Evolutionary conservation across 2,329 filamentous ascomycete genomes (phyloP).

Genomic region (Mycocentrospora acerina): DNA sequence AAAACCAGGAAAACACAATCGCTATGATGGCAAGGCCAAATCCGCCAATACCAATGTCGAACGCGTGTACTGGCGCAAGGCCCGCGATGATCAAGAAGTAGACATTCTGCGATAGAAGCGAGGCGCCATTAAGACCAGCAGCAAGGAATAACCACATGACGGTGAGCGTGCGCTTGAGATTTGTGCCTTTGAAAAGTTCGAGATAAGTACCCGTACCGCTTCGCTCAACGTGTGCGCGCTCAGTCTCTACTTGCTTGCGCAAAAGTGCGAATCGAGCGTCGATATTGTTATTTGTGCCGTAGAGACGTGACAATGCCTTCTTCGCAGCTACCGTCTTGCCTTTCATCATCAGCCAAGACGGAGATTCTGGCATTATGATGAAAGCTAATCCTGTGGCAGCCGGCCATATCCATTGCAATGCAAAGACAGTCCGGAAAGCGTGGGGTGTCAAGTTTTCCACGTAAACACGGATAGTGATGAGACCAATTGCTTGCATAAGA

Average conservation of each 20-base stretch:
- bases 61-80: conserved; percentile 5
- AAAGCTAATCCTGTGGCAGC: conserved; percentile 1
- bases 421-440: conserved; percentile 4
- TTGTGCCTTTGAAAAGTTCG: conserved; percentile 5
- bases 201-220: conserved; percentile 4
- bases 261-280: conserved; percentile 5
- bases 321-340: conserved; percentile 5
- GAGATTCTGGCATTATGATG: conserved; percentile 8
- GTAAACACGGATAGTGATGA: conserved; percentile 6
- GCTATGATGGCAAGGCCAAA: conserved; percentile 8
- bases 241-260: conserved; percentile 4
- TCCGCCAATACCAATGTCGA: conserved; percentile 9
- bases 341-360: conserved; percentile 6
- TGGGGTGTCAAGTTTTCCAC: conserved; percentile 1
- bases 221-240: conserved; percentile 1
- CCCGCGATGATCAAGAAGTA: conserved; percentile 10
- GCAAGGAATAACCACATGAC: conserved; percentile 9
- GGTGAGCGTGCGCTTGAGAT: conserved; percentile 8
- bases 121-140: conserved; percentile 8
- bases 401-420: conserved; percentile 8
- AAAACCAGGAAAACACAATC: conserved; percentile 7
- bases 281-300: conserved; percentile 4
- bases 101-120: conserved; percentile 5
- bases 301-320: conserved; percentile 4
- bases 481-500: conserved; percentile 8